These are phyloP conservation scores for Phytophthora hybrid DNA, from an alignment of 352 stramenopile species.

Conservation along the genomic window DNA sequence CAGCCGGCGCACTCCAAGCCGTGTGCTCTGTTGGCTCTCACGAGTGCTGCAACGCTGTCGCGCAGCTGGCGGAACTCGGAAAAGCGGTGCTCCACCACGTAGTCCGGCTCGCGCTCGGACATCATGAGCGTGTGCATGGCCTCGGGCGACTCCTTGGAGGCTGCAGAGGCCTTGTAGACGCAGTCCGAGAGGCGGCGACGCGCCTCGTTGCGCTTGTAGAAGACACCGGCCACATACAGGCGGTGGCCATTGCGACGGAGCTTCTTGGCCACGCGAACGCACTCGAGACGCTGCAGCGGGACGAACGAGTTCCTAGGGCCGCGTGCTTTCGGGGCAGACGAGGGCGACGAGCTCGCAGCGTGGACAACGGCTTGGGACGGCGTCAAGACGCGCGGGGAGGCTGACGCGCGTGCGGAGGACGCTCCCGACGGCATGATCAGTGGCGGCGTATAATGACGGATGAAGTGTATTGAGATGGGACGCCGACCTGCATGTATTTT, in stretches of 20 bases:
- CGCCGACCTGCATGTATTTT: not conserved
- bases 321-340: slow-evolving; percentile 10
- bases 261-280: slow-evolving; percentile 39
- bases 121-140: slow-evolving; percentile 39
- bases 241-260: slow-evolving; percentile 36
- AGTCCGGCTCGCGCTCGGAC: slow-evolving; percentile 48
- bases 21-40: slow-evolving; percentile 10
- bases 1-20: slow-evolving; percentile 33
- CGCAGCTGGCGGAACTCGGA: slow-evolving; percentile 40
- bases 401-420: slow-evolving; percentile 3
- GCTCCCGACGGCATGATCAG: slow-evolving; percentile 7
- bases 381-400: slow-evolving; percentile 25
- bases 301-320: slow-evolving; percentile 26
- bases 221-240: slow-evolving; percentile 43
- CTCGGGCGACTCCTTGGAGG: slow-evolving; percentile 29
- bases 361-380: slow-evolving; percentile 28
- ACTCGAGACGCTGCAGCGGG: slow-evolving; percentile 44
- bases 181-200: slow-evolving; percentile 40
- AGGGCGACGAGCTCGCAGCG: slow-evolving; percentile 1
- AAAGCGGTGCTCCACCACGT: slow-evolving; percentile 43
- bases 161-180: slow-evolving; percentile 29
- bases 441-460: not conserved
- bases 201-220: slow-evolving; percentile 38
- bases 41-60: slow-evolving; percentile 16
- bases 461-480: not conserved